Evolutionary conservation across 495 filamentous ascomycete species (phyloP), one percentile per base, ranked within the genome.

Genomic region (Melanomma pulvis-pyrius): DNA sequence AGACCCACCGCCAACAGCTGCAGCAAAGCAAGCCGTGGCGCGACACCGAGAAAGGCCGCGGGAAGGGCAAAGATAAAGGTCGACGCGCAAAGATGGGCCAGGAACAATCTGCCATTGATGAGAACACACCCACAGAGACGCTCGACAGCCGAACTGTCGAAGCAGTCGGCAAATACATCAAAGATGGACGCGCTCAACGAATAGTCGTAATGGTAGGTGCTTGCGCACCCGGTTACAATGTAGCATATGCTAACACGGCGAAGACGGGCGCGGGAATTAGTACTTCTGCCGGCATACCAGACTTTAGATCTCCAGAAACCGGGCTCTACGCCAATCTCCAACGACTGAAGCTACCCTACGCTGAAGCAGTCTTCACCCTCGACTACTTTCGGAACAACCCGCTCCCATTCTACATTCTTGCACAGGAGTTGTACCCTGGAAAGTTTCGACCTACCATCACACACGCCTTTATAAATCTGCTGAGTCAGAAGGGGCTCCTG

Each of bases 351-450:
- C 83, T 98, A 1, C 92, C 92, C 2, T 88, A 92, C 72, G 87
- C 93, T 11, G 87, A 89, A 75, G 82, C 82, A 44, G 83, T 92
- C 26, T 97, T 97, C 76, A 92, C 96, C 72, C 92, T 98, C 54
- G 77, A 75, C 55, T 98, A 90, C 79, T 98, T 98, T 82, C 82
- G 87, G 49, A 59, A 84, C 29, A 91, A 97, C 73, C 94, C 94
- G 0, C 79, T 83, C 24, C 93, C 96, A 0, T 98, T 98, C 81
- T 98, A 98, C 78, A 85, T 88, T 0, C 82, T 98, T 25, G 93
- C 93, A 24, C 87, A 88, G 63, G 93, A 98, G 73, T 82, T 98
- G 12, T 96, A 96, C 74, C 96, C 94, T 0, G 96, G 92, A n/a
- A 86, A 88, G 69, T 96, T 89, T 80, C 82, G 86, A 59, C 96